phyloP scores from a whole-genome alignment of 345 rosid species.

The Bruguiera sexangula region DNA sequence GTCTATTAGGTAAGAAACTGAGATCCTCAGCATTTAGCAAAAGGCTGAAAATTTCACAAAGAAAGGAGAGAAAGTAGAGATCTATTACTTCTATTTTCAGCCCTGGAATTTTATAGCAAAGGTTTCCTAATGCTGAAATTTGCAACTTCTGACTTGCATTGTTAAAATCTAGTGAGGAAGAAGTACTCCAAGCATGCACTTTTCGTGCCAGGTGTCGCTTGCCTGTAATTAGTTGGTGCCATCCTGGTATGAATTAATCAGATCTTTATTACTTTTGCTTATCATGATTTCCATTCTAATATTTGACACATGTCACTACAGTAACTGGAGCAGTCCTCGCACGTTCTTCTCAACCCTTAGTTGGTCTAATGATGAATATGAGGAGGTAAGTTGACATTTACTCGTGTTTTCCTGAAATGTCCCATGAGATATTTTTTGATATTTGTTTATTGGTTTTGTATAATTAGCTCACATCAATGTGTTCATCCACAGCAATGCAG shows the following conservation, averaged over 20 bases:
- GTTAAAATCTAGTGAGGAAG: slow-evolving; percentile 63
- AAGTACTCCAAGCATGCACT: slow-evolving; percentile 73
- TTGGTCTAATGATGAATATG: slow-evolving; percentile 96
- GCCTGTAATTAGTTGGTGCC: slow-evolving; percentile 94
- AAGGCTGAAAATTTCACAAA: neutral
- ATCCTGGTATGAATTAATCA: slow-evolving; percentile 58
- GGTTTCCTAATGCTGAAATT: slow-evolving; percentile 5
- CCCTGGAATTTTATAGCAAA: neutral
- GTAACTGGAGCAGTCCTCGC: slow-evolving; percentile 95
- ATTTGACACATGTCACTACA: slow-evolving; percentile 27
- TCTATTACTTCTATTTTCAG: slow-evolving; percentile 11
- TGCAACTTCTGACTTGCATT: slow-evolving; percentile 22
- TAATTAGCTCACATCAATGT: slow-evolving; percentile 15
- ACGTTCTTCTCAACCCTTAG: slow-evolving; percentile 96
- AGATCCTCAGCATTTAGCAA: slow-evolving; percentile 10
- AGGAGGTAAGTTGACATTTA: slow-evolving; percentile 60
- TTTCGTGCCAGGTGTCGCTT: slow-evolving; percentile 87
- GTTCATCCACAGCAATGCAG: slow-evolving; percentile 59
- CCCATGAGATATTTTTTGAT: slow-evolving; percentile 6
- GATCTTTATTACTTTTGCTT: slow-evolving; percentile 6
- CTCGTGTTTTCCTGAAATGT: slow-evolving; percentile 1
- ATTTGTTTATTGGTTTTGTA: neutral
- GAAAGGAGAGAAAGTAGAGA: slow-evolving; percentile 1
- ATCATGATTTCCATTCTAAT: slow-evolving; percentile 17
- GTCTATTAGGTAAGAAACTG: slow-evolving; percentile 56